Evolutionary conservation across 2,329 filamentous ascomycete genomes (phyloP), one percentile per base, ranked within the genome.

Genomic region (Rhynchosporium agropyri): DNA sequence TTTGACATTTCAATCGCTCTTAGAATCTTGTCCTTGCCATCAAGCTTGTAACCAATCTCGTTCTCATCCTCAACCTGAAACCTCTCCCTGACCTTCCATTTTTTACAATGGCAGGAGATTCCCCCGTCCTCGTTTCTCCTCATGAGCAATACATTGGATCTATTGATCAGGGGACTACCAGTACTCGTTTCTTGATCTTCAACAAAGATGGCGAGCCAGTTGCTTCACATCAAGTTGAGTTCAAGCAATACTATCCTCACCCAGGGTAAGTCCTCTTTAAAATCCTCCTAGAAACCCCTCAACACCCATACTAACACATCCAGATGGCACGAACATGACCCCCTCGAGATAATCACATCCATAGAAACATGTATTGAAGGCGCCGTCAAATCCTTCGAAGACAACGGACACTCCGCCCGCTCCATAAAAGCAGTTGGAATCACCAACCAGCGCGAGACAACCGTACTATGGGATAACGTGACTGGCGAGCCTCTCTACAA

Each of bases 81-180:
- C 40, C 28, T 49, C 56, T 29, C 36, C 33, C 31, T 50, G 33
- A 20, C 38, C 26, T 48, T 33, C 8, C n/a, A 13, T n/a, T 43
- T 29, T 36, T 48, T 43, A 45, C 15, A 12, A 42, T 49, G 43
- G 50, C 54, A 43, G 62, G 58, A 10, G 62, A 63, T 28, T 63
- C 62, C 15, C 62, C 62, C 54, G 62, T 63, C 29, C 58, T 63
- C 33, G 62, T 63, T 51, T 20, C 62, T n/a, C 58, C 62, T 7
- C 62, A 63, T 50, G 62, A 63, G 38, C 50, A 57, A 13, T 63
- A 60, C 26, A 38, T 60, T 64, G 92, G 92, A 64, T 91, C 90
- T 69, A 93, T 97, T 74, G 92, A 97, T 74, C 91, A 96, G 73
- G 92, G 92, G 62, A 97, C 92, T 10, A 97, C 92, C 36, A 94